A percentile compares a stretch with the other conserved stretches of the same genome.
Evolutionary conservation across 108 stramenopile genomes (phyloP).

Genomic region (Aurantiochytrium sp.): DNA sequence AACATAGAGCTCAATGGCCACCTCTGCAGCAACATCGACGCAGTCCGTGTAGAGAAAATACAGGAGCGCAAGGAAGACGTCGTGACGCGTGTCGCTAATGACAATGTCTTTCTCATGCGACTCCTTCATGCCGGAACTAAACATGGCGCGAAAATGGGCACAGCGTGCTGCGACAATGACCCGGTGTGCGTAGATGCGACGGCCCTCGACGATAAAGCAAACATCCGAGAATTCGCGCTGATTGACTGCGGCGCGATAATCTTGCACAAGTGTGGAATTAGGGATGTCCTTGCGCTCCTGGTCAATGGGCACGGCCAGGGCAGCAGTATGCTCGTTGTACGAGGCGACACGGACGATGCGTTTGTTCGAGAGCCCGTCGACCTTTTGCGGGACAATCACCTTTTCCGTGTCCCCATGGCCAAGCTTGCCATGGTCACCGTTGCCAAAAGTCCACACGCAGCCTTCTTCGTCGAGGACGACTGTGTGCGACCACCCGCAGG

Average conservation of each 20-base stretch:
- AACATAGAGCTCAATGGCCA: slow-evolving; percentile 91
- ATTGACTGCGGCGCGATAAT: slow-evolving; percentile 74
- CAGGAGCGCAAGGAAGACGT: slow-evolving; percentile 73
- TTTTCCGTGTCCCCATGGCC: slow-evolving; percentile 77
- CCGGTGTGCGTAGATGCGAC: slow-evolving; percentile 79
- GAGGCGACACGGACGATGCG: slow-evolving; percentile 83
- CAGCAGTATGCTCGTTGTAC: slow-evolving; percentile 95
- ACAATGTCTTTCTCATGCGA: slow-evolving; percentile 54
- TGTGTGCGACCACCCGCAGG: slow-evolving; percentile 90
- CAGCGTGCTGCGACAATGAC: slow-evolving; percentile 75
- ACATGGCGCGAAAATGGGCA: slow-evolving; percentile 81
- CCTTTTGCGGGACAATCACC: slow-evolving; percentile 71
- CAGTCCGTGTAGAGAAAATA: slow-evolving; percentile 92
- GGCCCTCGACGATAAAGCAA: slow-evolving; percentile 79
- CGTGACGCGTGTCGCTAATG: slow-evolving; percentile 62
- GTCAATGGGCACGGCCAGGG: slow-evolving; percentile 46
- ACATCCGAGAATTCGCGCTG: slow-evolving; percentile 76
- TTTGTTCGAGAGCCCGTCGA: slow-evolving; percentile 74
- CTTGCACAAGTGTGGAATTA: slow-evolving; percentile 64
- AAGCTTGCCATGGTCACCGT: slow-evolving; percentile 74
- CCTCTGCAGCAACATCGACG: slow-evolving; percentile 65
- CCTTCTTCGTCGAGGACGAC: slow-evolving; percentile 69
- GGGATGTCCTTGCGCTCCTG: slow-evolving; percentile 61
- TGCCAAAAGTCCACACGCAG: slow-evolving; percentile 70
- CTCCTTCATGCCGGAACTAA: slow-evolving; percentile 78